phyloP scores from a whole-genome alignment of 106 monocot genomes.

The Dendrobium catenatum region DNA sequence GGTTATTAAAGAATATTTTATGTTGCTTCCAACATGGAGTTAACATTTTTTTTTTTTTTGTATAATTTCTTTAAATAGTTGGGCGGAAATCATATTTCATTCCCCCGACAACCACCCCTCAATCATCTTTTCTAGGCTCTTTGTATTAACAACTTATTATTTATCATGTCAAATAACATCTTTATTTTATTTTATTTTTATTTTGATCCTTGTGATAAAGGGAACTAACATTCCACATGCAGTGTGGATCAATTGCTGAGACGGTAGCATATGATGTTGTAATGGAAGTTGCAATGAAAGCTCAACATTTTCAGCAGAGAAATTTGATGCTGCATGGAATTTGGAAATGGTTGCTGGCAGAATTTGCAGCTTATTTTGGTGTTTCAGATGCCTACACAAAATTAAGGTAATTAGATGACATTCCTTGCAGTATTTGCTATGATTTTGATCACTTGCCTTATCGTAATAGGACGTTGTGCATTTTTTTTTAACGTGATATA shows the following conservation, averaged over 20 bases:
- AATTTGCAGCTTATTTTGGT: conserved; percentile 81
- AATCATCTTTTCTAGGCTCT: neutral
- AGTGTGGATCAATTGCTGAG: conserved; percentile 86
- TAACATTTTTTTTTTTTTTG: too few relatives aligned
- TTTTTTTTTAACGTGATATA: neutral
- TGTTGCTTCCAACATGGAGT: too few relatives aligned
- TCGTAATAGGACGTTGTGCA: neutral
- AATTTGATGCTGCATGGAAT: conserved; percentile 66
- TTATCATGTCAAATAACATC: neutral
- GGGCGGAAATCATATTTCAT: neutral
- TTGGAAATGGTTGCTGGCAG: conserved; percentile 82
- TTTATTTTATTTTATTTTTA: neutral
- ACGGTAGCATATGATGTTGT: conserved; percentile 85
- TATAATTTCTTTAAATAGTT: too few relatives aligned
- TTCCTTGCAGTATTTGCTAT: neutral
- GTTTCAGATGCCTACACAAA: conserved; percentile 80
- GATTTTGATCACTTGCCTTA: neutral
- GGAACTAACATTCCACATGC: neutral
- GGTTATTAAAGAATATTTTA: neutral
- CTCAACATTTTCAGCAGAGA: conserved; percentile 64
- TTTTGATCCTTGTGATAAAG: neutral
- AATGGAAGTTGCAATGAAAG: conserved; percentile 84
- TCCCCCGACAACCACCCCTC: neutral
- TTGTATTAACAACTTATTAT: neutral
- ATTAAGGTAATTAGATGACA: conserved; percentile 38